Evolutionary conservation across 2,329 filamentous ascomycete genomes (phyloP).

Genomic region (Cordyceps tenuipes): DNA sequence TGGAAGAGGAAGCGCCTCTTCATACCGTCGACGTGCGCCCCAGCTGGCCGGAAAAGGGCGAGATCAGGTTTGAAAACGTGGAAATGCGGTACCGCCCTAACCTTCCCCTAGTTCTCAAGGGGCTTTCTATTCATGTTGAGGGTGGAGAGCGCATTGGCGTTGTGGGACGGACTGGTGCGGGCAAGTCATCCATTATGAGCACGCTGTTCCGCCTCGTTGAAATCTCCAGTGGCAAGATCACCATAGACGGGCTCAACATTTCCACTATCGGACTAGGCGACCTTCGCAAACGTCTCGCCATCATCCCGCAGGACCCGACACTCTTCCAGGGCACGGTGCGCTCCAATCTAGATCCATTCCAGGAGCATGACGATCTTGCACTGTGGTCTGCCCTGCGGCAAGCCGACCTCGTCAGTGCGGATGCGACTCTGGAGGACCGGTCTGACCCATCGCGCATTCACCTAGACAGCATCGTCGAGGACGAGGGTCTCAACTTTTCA

Average conservation of each 20-base stretch:
- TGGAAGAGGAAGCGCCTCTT: constrained; percentile 83
- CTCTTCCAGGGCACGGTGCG: constrained; percentile 75
- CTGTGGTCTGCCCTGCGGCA: constrained; percentile 72
- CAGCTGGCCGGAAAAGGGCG: constrained; percentile 79
- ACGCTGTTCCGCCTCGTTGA: constrained; percentile 71
- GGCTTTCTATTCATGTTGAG: constrained; percentile 61
- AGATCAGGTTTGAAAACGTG: constrained; percentile 67
- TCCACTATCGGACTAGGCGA: constrained; percentile 66
- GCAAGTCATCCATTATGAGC: constrained; percentile 78
- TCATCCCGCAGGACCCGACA: constrained; percentile 79
- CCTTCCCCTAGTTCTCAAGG: constrained; percentile 64
- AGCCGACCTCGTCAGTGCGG: constrained; percentile 58
- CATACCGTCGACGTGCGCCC: constrained; percentile 64
- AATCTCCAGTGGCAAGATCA: constrained; percentile 53
- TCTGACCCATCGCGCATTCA: constrained; percentile 63
- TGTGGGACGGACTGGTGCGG: constrained; percentile 73
- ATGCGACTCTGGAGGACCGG: constrained; percentile 61
- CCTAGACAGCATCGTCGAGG: constrained; percentile 78
- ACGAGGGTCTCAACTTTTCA: constrained; percentile 93
- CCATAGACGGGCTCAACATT: constrained; percentile 61
- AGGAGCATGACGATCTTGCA: constrained; percentile 67
- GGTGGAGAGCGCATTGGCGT: constrained; percentile 76
- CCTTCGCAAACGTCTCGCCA: constrained; percentile 65
- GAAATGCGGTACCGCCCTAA: constrained; percentile 70
- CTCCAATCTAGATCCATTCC: constrained; percentile 73